Evolutionary conservation across 768 basidiomycete genomes (phyloP), one percentile per base, ranked within the genome.

Genomic region (Saitozyma podzolica): DNA sequence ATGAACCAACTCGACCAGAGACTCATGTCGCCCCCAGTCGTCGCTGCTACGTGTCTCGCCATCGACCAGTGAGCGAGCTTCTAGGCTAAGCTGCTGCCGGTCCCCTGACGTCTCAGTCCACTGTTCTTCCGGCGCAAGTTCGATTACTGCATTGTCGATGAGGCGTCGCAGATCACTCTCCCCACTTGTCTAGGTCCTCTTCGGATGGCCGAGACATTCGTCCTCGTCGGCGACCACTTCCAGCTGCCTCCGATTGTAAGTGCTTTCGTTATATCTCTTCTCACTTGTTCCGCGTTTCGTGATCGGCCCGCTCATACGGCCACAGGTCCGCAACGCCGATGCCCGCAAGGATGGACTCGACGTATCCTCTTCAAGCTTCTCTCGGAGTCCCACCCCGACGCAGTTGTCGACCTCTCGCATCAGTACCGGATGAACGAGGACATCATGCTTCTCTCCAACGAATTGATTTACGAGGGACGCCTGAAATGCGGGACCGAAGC

Each of bases 401-500:
- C 92, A 1, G 90, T 96, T 40, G 86, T 90, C 20, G 90, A 96
- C 67, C 84, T 99, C 49, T 84, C 86, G 0, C 84, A 89, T 61
- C 96, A 99, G 75, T 99, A 98, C 75, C 84, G 96, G 50, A 98
- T 98, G 96, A 97, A 95, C 78, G 85, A 85, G 59, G 92, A 95
- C 64, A 96, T 98, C 75, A 97, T 97, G 94, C 75, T 85, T 9
- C 82, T 98, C 9, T 91, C 90, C 1, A 98, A 97, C 78, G 83
- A 83, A 59, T 86, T 98, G 52, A 87, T 97, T 9, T 98, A 98
- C 70, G 82, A 84, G 9, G 85, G 88, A 61, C 84, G 88, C 17
- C 82, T 97, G 48, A 83, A 81, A 52, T 95, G 92, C 74, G 96
- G 95, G 5, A 88, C 85, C 9, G 85, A 86, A 51, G 80, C 81